These are phyloP conservation scores for Aspergillus saccharolyticus DNA, from an alignment of 495 filamentous ascomycete genomes.

Conservation along the genomic window DNA sequence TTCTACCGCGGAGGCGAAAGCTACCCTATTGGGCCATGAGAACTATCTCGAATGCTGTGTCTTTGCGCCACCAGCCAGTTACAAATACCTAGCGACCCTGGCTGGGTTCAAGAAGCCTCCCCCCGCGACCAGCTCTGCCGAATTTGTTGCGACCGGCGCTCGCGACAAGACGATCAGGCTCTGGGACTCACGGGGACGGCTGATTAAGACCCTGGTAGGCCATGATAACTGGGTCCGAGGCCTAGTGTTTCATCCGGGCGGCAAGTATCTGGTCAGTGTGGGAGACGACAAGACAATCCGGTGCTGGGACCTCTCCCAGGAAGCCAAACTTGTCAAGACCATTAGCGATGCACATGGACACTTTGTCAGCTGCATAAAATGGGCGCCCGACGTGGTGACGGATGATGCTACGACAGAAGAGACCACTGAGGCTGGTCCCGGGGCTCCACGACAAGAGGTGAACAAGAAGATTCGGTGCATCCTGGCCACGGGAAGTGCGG, in stretches of 20 bases:
- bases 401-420: conserved; percentile 13
- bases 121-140: conserved; percentile 62
- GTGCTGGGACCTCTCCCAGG: conserved; percentile 93
- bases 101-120: conserved; percentile 84
- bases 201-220: conserved; percentile 81
- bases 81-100: conserved; percentile 68
- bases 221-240: conserved; percentile 96
- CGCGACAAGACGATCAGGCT: conserved; percentile 89
- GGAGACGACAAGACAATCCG: conserved; percentile 88
- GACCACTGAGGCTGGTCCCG: conserved; percentile 1
- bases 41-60: conserved; percentile 86
- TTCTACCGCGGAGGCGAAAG: conserved; percentile 59
- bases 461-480: conserved; percentile 51
- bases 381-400: conserved; percentile 76
- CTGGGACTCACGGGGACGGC: conserved; percentile 81
- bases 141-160: conserved; percentile 87
- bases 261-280: conserved; percentile 83
- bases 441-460: conserved; percentile 18
- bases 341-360: conserved; percentile 72
- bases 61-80: conserved; percentile 76
- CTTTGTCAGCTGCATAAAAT: conserved; percentile 83
- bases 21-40: conserved; percentile 83
- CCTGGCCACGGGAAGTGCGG: conserved; percentile 54
- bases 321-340: conserved; percentile 83
- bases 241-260: conserved; percentile 86